Evolutionary conservation across 2,329 filamentous ascomycete genomes (phyloP).

Genomic region (Cadophora gregata): DNA sequence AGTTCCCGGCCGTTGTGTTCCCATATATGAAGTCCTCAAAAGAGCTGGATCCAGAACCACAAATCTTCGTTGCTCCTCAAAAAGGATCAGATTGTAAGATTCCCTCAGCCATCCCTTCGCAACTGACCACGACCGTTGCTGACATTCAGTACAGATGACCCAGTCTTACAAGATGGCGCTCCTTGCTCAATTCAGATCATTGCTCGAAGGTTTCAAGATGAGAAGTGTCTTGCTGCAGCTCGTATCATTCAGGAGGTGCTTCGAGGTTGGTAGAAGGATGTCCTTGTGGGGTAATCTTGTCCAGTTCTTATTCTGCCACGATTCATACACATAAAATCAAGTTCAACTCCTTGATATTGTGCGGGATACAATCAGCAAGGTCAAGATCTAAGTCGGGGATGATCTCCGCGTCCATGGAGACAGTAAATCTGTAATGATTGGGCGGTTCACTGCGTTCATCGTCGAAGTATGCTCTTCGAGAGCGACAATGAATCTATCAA

Average conservation of each 20-base stretch:
- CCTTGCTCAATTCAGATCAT: constrained; percentile 8
- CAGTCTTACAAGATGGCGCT: constrained; percentile 9
- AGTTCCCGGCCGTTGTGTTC: constrained; percentile 4
- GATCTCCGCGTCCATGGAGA: not conserved
- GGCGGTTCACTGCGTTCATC: not conserved
- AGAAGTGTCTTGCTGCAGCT: constrained; percentile 12
- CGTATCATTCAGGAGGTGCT: constrained; percentile 7
- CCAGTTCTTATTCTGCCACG: not conserved
- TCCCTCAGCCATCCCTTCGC: not conserved
- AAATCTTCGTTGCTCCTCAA: not conserved
- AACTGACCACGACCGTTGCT: not conserved
- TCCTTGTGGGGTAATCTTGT: not conserved
- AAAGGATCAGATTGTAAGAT: constrained; percentile 10
- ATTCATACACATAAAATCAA: not conserved
- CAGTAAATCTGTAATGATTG: not conserved
- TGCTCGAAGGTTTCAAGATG: constrained; percentile 4
- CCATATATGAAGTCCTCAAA: constrained; percentile 3
- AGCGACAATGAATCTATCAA: not conserved
- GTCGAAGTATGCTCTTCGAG: not conserved
- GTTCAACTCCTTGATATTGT: too few species aligned
- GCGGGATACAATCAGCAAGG: not conserved
- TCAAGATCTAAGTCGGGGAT: not conserved
- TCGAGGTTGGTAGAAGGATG: not conserved
- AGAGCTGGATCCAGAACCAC: constrained; percentile 1
- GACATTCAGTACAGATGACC: not conserved